phyloP scores from a whole-genome alignment of 352 stramenopile species.

The Phytophthora pseudosyringae region DNA sequence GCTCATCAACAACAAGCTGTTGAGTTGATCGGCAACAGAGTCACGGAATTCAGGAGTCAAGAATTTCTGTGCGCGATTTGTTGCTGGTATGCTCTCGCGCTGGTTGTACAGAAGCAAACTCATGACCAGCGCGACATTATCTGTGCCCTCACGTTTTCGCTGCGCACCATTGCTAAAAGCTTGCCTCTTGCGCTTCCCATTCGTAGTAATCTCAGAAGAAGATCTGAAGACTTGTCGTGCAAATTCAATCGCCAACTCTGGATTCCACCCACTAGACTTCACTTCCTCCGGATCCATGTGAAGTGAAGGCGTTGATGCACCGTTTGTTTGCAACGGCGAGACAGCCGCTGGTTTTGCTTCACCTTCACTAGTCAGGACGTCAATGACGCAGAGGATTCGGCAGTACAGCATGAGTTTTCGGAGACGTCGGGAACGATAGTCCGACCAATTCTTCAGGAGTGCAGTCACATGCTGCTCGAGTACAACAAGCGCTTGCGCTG shows the following conservation, averaged over 20 bases:
- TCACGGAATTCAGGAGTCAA: constrained; percentile 48
- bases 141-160: constrained; percentile 3
- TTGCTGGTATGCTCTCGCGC: constrained; percentile 32
- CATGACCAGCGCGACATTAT: constrained; percentile 36
- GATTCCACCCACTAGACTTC: constrained; percentile 32
- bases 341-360: constrained; percentile 13
- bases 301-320: not conserved
- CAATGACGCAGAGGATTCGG: constrained; percentile 52
- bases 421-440: not conserved
- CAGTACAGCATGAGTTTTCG: constrained; percentile 41
- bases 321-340: constrained; percentile 11
- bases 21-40: constrained; percentile 50
- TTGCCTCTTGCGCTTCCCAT: constrained; percentile 34
- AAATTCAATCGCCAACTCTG: constrained; percentile 43
- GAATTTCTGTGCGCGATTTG: constrained; percentile 39
- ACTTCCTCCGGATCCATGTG: not conserved
- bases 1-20: constrained; percentile 35
- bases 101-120: constrained; percentile 47
- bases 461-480: constrained; percentile 28
- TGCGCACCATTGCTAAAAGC: constrained; percentile 2
- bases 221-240: constrained; percentile 37
- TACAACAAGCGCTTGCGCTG: constrained; percentile 34
- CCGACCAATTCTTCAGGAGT: constrained; percentile 8
- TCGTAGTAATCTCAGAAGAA: constrained; percentile 8
- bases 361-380: constrained; percentile 36